Percentiles rank a stretch among this genome's conserved stretches.
Evolutionary conservation across 768 basidiomycete genomes (phyloP).

Genomic region (Leccinum sublutescens): DNA sequence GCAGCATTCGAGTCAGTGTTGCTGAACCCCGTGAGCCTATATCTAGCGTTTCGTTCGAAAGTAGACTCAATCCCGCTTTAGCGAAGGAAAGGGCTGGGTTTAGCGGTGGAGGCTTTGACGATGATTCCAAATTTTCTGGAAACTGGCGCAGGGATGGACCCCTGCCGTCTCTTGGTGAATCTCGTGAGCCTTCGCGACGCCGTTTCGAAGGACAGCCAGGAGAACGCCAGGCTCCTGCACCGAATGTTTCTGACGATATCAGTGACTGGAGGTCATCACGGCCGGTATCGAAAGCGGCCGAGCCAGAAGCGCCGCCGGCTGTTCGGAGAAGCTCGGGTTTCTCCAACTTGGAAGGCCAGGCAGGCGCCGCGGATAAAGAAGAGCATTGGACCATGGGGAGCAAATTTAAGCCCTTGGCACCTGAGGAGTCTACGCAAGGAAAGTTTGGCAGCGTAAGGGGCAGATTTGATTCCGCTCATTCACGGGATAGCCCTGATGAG

Average conservation of each 20-base stretch:
- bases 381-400: conserved; percentile 75
- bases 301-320: conserved; percentile 46
- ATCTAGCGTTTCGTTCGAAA: not conserved
- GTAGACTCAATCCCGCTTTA: conserved; percentile 31
- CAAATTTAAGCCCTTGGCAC: conserved; percentile 62
- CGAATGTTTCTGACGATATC: conserved; percentile 57
- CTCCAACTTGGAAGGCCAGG: conserved; percentile 41
- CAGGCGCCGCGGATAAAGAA: conserved; percentile 68
- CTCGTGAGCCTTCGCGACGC: conserved; percentile 63
- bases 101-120: conserved; percentile 51
- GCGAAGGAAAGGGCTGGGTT: conserved; percentile 74
- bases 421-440: conserved; percentile 37
- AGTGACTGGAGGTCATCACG: conserved; percentile 73
- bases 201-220: conserved; percentile 56
- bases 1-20: conserved; percentile 86
- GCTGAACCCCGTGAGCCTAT: conserved; percentile 86
- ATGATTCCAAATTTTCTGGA: conserved; percentile 78
- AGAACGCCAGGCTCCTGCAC: conserved; percentile 42
- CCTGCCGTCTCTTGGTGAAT: conserved; percentile 63
- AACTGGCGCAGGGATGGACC: conserved; percentile 90
- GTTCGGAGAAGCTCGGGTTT: conserved; percentile 62
- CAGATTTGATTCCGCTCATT: conserved; percentile 54
- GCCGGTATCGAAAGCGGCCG: conserved; percentile 38
- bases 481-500: conserved; percentile 55
- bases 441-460: conserved; percentile 48